These are phyloP conservation scores for Gaeumannomyces sp. DNA, from an alignment of 2,329 filamentous ascomycete species.

Conservation along the genomic window DNA sequence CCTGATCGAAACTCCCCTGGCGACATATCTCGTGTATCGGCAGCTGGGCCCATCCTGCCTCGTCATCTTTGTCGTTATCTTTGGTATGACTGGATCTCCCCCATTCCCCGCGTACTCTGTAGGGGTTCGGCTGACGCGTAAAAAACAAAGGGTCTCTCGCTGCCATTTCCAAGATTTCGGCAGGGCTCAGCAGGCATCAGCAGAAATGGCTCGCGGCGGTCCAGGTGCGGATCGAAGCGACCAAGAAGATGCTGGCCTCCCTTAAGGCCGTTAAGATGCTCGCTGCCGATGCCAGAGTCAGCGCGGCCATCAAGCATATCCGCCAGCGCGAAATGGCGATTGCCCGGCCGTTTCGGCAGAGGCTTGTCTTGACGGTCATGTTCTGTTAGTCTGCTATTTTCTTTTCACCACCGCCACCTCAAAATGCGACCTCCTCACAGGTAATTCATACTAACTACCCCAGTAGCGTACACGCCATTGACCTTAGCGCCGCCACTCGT, in stretches of 20 bases:
- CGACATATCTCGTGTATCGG: constrained; percentile 16
- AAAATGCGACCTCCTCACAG: constrained; percentile 25
- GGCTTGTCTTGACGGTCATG: neutral
- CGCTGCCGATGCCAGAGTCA: neutral
- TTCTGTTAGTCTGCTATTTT: neutral
- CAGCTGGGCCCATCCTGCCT: constrained; percentile 15
- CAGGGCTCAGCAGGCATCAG: constrained; percentile 20
- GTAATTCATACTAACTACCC: neutral
- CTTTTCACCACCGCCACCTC: constrained; percentile 15
- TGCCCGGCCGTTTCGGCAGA: neutral
- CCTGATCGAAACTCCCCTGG: constrained; percentile 15
- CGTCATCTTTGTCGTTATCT: constrained; percentile 16
- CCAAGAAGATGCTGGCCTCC: constrained; percentile 37
- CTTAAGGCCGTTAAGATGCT: constrained; percentile 46
- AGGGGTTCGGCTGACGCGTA: neutral
- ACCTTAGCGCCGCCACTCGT: constrained; percentile 30
- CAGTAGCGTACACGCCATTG: constrained; percentile 27
- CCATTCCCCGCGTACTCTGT: neutral
- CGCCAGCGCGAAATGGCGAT: neutral
- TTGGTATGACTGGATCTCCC: neutral
- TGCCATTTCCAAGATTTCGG: constrained; percentile 7
- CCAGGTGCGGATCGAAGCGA: constrained; percentile 39
- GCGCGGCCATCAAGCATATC: neutral
- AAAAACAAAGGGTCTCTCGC: too few relatives aligned
- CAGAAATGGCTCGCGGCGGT: constrained; percentile 42